phyloP scores from a whole-genome alignment of 345 rosid species.

The Diplotaxis tenuifolia region DNA sequence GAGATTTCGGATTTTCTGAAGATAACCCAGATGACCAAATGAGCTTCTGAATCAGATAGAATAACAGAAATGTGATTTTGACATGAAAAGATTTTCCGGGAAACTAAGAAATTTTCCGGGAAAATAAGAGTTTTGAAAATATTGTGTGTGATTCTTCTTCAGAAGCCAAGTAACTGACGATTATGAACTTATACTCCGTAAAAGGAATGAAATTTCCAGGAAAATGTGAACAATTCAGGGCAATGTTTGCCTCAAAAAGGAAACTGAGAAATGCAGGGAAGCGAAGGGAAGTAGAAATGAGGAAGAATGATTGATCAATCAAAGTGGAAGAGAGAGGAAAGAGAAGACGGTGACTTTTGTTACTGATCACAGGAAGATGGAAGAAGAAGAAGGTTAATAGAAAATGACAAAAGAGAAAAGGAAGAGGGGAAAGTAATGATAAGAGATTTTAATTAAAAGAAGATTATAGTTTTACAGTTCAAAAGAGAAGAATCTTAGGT shows the following conservation, averaged over 20 bases:
- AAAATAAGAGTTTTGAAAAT: background rate
- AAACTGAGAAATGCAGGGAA: conserved; percentile 19
- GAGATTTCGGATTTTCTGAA: background rate
- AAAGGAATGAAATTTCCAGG: conserved; percentile 3
- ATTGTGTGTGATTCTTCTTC: conserved; percentile 17
- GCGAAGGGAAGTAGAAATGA: background rate
- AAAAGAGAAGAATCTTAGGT: conserved; percentile 37
- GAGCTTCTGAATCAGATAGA: conserved; percentile 14
- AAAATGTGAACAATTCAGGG: conserved; percentile 20
- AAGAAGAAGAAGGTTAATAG: conserved; percentile 11
- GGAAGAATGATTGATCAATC: conserved; percentile 34
- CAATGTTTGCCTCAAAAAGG: background rate
- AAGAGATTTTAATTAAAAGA: conserved; percentile 6
- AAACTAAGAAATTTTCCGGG: background rate
- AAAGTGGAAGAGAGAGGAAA: conserved; percentile 25
- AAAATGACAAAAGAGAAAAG: conserved; percentile 27
- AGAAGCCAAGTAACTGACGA: background rate
- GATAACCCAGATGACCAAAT: background rate
- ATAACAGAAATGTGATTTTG: conserved; percentile 1
- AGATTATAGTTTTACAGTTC: conserved; percentile 32
- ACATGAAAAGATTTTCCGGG: background rate
- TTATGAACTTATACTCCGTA: background rate
- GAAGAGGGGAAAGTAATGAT: conserved; percentile 27
- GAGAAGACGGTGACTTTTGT: conserved; percentile 36
- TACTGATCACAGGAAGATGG: conserved; percentile 18